Evolutionary conservation across 1,284 basidiomycete species (phyloP), one percentile per base, ranked within the genome.

Genomic region (Ustilago cynodontis): DNA sequence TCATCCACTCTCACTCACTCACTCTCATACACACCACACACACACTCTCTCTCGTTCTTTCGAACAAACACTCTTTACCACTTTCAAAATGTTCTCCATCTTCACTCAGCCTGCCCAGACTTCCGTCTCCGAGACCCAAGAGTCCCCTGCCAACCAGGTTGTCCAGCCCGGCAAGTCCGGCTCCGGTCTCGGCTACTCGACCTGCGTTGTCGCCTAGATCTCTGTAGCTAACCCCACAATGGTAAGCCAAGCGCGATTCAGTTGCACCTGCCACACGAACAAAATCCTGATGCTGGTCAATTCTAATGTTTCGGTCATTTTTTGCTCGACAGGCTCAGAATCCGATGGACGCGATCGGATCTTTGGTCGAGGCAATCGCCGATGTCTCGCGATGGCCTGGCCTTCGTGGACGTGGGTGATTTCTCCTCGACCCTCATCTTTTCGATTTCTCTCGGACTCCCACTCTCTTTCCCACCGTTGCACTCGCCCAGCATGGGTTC

Each of bases 11-110:
- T 41, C 68, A 54, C 59, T 55, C 56, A 31, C 35, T 29, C 54
- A 59, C 41, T 43, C 41, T 43, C 45, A 49, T 29, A 26, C 28
- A 43, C 26, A 57, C 10, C 57, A 47, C 24, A 54, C 37, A 26
- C 28, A 49, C 55, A 56, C 53, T 51, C 47, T 35, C 53, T 51
- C 47, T 35, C 45, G 52, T 50, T 67, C 60, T 50, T 59, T 53
- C 64, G 52, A 67, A 63, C 59, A 49, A 22, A 41, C 28, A 56
- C 39, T n/a, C 41, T 39, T 51, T 35, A 41, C 43, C 50, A 47
- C 22, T 61, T 14, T 41, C 20, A 65, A 37, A 56, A 72, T 72
- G 70, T 57, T 72, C 57, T 63, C 70, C 57, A 66, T 67, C 60
- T 72, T 72, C 52, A 31, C 55, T 45, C 69, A 71, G 69, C 50